These are phyloP conservation scores for Pyricularia sp. DNA, from an alignment of 2,329 filamentous ascomycete species.

Conservation along the genomic window DNA sequence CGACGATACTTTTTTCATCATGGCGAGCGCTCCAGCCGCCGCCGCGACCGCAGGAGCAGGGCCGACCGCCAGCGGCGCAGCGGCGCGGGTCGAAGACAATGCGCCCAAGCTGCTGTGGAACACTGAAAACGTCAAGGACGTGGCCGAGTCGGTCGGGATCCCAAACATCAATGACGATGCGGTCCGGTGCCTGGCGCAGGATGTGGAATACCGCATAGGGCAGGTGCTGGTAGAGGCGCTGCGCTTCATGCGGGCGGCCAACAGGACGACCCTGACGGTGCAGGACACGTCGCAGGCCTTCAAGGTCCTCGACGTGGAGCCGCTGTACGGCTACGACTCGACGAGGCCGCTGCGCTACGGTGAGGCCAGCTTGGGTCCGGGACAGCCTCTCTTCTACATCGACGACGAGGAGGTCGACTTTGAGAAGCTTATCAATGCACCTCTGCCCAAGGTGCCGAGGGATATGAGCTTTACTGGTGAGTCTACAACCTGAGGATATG, in stretches of 20 bases:
- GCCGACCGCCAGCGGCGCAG: constrained; percentile 2
- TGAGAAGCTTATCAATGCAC: constrained; percentile 96
- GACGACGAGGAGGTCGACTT: constrained; percentile 99
- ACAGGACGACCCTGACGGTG: constrained; percentile 78
- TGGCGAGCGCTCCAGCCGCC: not conserved
- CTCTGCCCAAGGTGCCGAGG: constrained; percentile 85
- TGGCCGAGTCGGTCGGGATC: constrained; percentile 93
- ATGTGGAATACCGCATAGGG: constrained; percentile 90
- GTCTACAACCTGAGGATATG: constrained; percentile 12
- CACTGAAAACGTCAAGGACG: constrained; percentile 87
- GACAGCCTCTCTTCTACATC: constrained; percentile 92
- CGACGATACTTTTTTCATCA: not conserved
- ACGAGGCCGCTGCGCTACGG: constrained; percentile 83
- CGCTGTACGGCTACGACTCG: constrained; percentile 92
- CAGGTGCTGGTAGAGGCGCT: constrained; percentile 91
- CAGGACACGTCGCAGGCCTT: constrained; percentile 85
- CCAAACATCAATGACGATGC: constrained; percentile 73
- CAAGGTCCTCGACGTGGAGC: constrained; percentile 82
- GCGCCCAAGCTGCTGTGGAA: constrained; percentile 71
- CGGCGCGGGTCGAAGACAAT: constrained; percentile 17
- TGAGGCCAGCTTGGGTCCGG: constrained; percentile 85
- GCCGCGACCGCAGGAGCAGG: not conserved
- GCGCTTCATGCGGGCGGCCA: constrained; percentile 90
- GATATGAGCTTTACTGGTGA: constrained; percentile 86
- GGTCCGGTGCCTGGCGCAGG: constrained; percentile 77